These are phyloP conservation scores for Arabis alpina DNA, from an alignment of 345 rosid genomes.

Conservation along the genomic window DNA sequence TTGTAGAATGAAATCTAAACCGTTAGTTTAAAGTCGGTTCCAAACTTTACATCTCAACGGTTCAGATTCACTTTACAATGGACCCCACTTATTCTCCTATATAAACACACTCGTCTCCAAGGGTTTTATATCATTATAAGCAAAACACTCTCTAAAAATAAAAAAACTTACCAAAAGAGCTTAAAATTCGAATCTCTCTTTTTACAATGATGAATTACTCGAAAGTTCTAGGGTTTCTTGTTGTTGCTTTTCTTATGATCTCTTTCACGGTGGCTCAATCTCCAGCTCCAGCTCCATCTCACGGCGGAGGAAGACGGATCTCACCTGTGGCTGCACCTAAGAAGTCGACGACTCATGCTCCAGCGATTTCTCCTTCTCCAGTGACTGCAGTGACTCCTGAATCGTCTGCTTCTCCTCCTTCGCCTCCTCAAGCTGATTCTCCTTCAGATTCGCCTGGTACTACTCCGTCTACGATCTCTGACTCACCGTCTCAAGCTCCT, in stretches of 20 bases:
- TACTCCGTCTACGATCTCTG: slow-evolving; percentile 30
- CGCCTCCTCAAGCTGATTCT: slow-evolving; percentile 34
- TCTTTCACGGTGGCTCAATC: slow-evolving; percentile 39
- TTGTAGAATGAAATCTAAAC: background rate
- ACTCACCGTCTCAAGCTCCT: slow-evolving; percentile 47
- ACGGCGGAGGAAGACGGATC: slow-evolving; percentile 39
- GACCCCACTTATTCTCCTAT: slow-evolving; percentile 17
- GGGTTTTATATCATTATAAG: background rate
- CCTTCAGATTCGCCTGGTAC: slow-evolving; percentile 29
- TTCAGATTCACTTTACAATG: background rate
- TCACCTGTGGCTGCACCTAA: slow-evolving; percentile 37
- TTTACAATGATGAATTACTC: slow-evolving; percentile 20
- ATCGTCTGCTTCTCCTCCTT: slow-evolving; percentile 37
- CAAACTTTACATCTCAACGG: slow-evolving; percentile 13
- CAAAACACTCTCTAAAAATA: background rate
- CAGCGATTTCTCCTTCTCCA: slow-evolving; percentile 40
- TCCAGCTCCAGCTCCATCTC: slow-evolving; percentile 44
- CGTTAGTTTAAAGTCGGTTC: slow-evolving; percentile 35
- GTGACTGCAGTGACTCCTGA: slow-evolving; percentile 35
- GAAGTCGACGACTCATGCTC: slow-evolving; percentile 15
- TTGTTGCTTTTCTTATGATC: slow-evolving; percentile 31
- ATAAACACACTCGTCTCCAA: background rate
- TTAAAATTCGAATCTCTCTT: background rate
- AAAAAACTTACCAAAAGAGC: background rate
- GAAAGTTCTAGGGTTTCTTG: slow-evolving; percentile 29